Percentiles rank a stretch among this genome's conserved stretches.
Conservation (phyloP, 345 rosid genomes). For the Aegle marmelos region DNA sequence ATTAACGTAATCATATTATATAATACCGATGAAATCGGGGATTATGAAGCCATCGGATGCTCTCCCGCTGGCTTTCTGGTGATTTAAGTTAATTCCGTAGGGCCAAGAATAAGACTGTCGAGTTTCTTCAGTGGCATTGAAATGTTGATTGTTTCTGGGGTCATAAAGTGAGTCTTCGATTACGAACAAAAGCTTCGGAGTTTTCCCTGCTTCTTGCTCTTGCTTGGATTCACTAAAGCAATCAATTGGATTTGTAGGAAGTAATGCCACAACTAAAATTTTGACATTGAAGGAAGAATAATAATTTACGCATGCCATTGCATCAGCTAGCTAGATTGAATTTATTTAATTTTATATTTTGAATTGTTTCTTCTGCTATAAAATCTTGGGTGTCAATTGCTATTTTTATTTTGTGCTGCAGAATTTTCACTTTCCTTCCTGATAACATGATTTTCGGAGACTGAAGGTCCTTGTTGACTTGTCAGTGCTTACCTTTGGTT, state of each 20-base stretch:
- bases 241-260: not conserved
- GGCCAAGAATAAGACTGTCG: constrained; percentile 9
- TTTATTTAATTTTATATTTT: not conserved
- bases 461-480: not conserved
- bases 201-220: not conserved
- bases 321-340: not conserved
- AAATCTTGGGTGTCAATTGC: not conserved
- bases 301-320: not conserved
- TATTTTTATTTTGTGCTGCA: no score
- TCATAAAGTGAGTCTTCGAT: constrained; percentile 25
- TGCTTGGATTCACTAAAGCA: not conserved
- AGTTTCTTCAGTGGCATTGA: not conserved
- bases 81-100: constrained; percentile 9
- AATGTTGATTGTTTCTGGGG: constrained; percentile 17
- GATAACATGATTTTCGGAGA: not conserved
- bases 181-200: constrained; percentile 12
- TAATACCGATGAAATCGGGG: constrained; percentile 21
- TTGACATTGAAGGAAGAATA: not conserved
- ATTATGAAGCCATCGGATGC: constrained; percentile 20
- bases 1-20: not conserved
- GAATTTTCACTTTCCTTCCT: not conserved
- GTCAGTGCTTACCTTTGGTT: not conserved
- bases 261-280: not conserved
- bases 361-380: not conserved
- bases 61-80: constrained; percentile 19